Evolutionary conservation across 2,329 filamentous ascomycete species (phyloP).

Genomic region (Hymenoscyphus scutula): DNA sequence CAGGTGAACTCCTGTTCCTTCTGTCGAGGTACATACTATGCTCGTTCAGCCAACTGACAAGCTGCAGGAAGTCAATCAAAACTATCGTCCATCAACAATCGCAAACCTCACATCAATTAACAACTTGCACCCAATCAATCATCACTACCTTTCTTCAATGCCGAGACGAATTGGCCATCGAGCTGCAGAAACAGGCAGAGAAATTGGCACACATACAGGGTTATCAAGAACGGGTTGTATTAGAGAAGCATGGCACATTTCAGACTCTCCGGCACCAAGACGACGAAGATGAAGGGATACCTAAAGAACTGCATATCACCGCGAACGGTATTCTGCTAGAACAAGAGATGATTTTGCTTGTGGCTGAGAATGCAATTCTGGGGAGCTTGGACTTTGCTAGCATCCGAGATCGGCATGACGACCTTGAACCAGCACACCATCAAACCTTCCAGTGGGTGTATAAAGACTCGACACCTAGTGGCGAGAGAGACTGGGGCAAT

Average conservation of each 20-base stretch:
- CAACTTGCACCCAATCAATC: slow-evolving; percentile 5
- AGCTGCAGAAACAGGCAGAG: slow-evolving; percentile 8
- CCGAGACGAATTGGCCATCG: slow-evolving; percentile 12
- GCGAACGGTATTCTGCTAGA: slow-evolving; percentile 5
- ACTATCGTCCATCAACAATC: slow-evolving; percentile 4
- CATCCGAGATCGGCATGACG: slow-evolving; percentile 6
- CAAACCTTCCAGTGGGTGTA: slow-evolving; percentile 14
- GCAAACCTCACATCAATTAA: slow-evolving; percentile 11
- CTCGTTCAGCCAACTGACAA: background rate
- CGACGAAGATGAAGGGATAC: background rate
- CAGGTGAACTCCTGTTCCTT: background rate
- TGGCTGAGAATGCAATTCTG: slow-evolving; percentile 12
- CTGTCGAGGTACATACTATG: background rate
- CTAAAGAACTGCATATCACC: background rate
- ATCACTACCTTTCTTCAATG: slow-evolving; percentile 7
- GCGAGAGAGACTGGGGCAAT: slow-evolving; percentile 5
- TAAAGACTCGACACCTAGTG: background rate
- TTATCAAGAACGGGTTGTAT: background rate
- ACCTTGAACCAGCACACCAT: slow-evolving; percentile 9
- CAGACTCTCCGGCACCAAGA: slow-evolving; percentile 6
- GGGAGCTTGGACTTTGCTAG: slow-evolving; percentile 9
- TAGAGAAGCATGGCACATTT: slow-evolving; percentile 5
- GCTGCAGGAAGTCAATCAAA: slow-evolving; percentile 4
- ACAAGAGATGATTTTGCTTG: slow-evolving; percentile 11
- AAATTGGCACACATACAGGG: slow-evolving; percentile 9